Evolutionary conservation across 805 yeast genomes (phyloP).

Genomic region (baker's yeast (Saccharomyces cerevisiae)): DNA sequence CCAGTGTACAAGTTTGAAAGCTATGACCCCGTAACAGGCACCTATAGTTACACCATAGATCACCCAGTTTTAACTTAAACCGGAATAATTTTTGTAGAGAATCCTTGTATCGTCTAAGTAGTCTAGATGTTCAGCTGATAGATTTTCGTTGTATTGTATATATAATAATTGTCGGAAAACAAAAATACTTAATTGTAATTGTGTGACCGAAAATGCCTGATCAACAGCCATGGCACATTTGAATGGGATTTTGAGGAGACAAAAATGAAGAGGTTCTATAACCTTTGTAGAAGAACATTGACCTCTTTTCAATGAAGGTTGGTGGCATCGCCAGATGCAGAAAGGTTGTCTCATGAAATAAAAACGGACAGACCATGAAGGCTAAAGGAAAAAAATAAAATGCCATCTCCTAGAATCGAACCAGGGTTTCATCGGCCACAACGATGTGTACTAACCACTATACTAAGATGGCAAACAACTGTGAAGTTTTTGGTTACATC

Average conservation of each 20-base stretch:
- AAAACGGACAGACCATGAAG: no score
- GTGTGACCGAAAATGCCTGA: not conserved
- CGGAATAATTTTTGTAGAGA: no score
- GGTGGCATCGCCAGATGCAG: not conserved
- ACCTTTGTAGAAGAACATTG: not conserved
- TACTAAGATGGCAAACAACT: not conserved
- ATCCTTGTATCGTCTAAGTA: not conserved
- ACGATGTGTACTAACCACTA: not conserved
- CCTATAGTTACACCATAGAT: conserved; percentile 51
- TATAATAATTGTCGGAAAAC: not conserved
- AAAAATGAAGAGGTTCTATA: not conserved
- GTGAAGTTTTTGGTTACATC: no score
- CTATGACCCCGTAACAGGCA: conserved; percentile 70
- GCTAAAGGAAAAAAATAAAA: not conserved
- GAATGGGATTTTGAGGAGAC: not conserved
- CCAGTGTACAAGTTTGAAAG: conserved; percentile 53
- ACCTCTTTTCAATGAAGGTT: not conserved
- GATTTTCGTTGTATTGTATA: not conserved
- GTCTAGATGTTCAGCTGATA: not conserved
- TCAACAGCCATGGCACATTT: not conserved
- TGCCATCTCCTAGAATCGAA: not conserved
- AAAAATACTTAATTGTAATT: no score
- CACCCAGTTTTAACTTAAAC: not conserved
- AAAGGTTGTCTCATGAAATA: not conserved
- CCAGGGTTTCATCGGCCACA: not conserved